phyloP scores from a whole-genome alignment of 768 basidiomycete species.

The Boletus vinaceobasis region DNA sequence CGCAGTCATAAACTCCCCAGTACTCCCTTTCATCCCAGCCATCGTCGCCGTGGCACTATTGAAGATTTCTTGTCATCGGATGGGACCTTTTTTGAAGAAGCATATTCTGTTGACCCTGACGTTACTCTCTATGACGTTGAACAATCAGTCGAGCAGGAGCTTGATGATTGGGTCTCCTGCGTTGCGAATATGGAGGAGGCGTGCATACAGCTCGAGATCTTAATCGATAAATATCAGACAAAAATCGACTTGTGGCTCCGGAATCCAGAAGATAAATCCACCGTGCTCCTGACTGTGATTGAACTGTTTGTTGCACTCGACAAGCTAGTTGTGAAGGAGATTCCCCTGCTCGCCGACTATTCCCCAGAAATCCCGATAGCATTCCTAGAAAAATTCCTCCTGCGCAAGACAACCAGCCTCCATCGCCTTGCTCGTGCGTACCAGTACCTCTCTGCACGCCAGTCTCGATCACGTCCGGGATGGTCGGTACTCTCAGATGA shows the following conservation, averaged over 20 bases:
- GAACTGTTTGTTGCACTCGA: conserved; percentile 7
- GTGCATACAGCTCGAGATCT: conserved; percentile 17
- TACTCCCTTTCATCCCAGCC: neutral
- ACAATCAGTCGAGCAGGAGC: conserved; percentile 23
- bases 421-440: conserved; percentile 25
- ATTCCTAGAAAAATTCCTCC: conserved; percentile 20
- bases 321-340: neutral
- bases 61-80: conserved; percentile 13
- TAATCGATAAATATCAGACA: conserved; percentile 28
- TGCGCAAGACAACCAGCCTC: conserved; percentile 28
- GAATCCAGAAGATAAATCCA: too few species aligned
- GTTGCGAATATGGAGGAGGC: conserved; percentile 7
- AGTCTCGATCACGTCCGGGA: conserved; percentile 6
- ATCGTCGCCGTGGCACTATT: conserved; percentile 7
- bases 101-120: conserved; percentile 6
- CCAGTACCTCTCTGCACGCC: conserved; percentile 31
- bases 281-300: too few species aligned
- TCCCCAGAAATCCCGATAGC: conserved; percentile 27
- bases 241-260: conserved; percentile 15
- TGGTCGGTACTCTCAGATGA: conserved; percentile 33
- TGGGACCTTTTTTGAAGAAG: conserved; percentile 4
- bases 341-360: conserved; percentile 31
- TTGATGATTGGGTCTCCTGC: conserved; percentile 32
- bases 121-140: conserved; percentile 38
- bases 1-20: accelerated